Evolutionary conservation across 1,284 basidiomycete genomes (phyloP).

Genomic region (Puccinia horiana): DNA sequence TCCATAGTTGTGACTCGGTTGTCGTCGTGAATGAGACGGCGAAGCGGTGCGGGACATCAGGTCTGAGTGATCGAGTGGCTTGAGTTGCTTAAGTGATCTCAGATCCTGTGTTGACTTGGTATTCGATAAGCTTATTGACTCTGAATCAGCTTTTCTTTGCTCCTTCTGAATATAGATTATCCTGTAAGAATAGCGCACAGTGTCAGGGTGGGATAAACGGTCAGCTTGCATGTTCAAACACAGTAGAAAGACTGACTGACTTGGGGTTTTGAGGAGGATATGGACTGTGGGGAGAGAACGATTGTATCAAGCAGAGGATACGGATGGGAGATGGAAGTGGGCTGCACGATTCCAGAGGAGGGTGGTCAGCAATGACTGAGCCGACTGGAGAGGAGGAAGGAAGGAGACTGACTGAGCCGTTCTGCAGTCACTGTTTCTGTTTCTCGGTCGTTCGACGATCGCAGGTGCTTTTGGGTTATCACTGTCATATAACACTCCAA

Average conservation of each 20-base stretch:
- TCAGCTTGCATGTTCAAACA: background rate
- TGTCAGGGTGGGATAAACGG: background rate
- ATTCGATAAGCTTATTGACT: background rate
- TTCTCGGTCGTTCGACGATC: background rate
- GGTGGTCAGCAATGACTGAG: background rate
- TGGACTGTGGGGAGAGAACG: background rate
- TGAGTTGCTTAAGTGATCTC: background rate
- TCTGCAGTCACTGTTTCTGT: background rate
- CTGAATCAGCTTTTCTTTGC: background rate
- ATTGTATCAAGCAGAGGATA: conserved; percentile 2
- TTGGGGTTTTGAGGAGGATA: background rate
- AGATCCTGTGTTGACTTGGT: background rate
- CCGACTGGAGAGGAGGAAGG: no score
- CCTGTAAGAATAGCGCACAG: background rate
- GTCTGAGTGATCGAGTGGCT: background rate
- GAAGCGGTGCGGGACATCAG: conserved; percentile 44
- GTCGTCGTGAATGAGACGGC: conserved; percentile 45
- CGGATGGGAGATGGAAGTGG: background rate
- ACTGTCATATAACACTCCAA: background rate
- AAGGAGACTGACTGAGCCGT: background rate
- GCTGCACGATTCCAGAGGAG: background rate
- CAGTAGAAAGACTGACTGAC: background rate
- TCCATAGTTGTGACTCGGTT: conserved; percentile 34
- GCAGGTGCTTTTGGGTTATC: background rate
- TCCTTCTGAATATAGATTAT: background rate